phyloP scores from a whole-genome alignment of 1,139 yeast genomes.

The Hansenula anomala region DNA sequence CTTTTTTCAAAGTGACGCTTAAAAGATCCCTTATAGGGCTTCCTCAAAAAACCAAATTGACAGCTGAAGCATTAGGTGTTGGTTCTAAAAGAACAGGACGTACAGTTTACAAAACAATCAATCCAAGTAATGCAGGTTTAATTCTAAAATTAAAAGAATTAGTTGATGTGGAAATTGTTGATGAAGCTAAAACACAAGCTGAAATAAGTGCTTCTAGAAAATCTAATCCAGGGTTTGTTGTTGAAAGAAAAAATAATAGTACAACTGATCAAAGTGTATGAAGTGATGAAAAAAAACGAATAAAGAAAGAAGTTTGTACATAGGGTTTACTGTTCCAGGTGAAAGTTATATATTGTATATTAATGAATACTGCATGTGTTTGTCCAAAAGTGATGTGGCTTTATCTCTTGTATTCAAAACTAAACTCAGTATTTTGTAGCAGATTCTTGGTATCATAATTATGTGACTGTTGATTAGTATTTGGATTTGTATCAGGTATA shows the following conservation, averaged over 20 bases:
- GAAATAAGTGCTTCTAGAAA: constrained; percentile 56
- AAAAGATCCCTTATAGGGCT: constrained; percentile 80
- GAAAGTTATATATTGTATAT: no score
- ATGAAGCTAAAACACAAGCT: constrained; percentile 40
- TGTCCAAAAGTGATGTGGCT: no score
- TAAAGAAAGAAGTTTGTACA: not conserved
- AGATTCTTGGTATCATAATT: constrained; percentile 17
- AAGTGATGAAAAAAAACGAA: no score
- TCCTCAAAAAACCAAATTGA: constrained; percentile 62
- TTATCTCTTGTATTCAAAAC: constrained; percentile 12
- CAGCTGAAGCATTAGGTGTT: constrained; percentile 49
- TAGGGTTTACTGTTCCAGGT: no score
- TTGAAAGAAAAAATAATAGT: constrained; percentile 29
- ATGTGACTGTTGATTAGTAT: constrained; percentile 1
- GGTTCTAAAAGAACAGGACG: constrained; percentile 77
- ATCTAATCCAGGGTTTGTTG: constrained; percentile 56
- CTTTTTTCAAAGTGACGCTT: constrained; percentile 65
- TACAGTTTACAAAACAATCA: constrained; percentile 66
- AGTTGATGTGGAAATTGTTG: constrained; percentile 77
- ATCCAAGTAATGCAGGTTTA: constrained; percentile 82
- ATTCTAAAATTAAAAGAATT: constrained; percentile 81
- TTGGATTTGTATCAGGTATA: constrained; percentile 1
- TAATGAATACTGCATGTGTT: no score
- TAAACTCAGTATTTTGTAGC: constrained; percentile 17
- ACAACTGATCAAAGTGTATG: no score